Base-by-base conservation (phyloP, 257 asterid species). In the Euphrasia confusa region DNA sequence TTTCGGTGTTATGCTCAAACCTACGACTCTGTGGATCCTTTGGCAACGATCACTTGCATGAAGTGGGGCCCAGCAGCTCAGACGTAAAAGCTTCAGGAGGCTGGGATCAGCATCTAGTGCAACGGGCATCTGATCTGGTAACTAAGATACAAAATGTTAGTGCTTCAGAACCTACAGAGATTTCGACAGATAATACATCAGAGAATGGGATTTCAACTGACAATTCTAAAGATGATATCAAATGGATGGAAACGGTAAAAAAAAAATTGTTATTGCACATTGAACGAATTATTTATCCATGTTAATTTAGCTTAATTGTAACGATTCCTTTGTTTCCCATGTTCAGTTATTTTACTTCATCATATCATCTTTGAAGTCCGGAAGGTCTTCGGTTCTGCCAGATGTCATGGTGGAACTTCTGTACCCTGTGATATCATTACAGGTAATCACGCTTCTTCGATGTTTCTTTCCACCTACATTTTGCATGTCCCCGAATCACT, bases 161-260 rank as follows among this genome's bases (percentile, higher is more conserved):
- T 78, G 88, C 75, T 68, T 80, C 87, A 32, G 95, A 92, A 58
- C 60, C 74, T 54, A 67, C 71, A 71, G 88, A 81, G 60, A 61
- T 74, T 60, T 58, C 80, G 65, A 58, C 75, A 7, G 80, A 78
- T 40, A 67, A 67, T 67, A 63, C 64, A 61, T 58, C 67, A 17
- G 88, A 87, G 44, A 77, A 74, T 68, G 89, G 86, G 66, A 49
- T 60, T 65, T 80, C 85, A 63, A 76, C 62, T 60, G 93, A 77
- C 48, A 77, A 80, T 73, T 78, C 87, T 72, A 80, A 82, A 65
- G 95, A 89, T 64, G 92, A 83, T 66, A 77, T 87, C 77, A 89
- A 87, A 83, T 93, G 99, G 99, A 89, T 93, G 97, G 99, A 93
- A 79, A 89, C 99, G 95, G 97, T 93, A 93, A n/a, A n/a, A n/a